Evolutionary conservation across 1,284 basidiomycete genomes (phyloP), one percentile per base, ranked within the genome.

Genomic region (Ustilago shanxiensis): DNA sequence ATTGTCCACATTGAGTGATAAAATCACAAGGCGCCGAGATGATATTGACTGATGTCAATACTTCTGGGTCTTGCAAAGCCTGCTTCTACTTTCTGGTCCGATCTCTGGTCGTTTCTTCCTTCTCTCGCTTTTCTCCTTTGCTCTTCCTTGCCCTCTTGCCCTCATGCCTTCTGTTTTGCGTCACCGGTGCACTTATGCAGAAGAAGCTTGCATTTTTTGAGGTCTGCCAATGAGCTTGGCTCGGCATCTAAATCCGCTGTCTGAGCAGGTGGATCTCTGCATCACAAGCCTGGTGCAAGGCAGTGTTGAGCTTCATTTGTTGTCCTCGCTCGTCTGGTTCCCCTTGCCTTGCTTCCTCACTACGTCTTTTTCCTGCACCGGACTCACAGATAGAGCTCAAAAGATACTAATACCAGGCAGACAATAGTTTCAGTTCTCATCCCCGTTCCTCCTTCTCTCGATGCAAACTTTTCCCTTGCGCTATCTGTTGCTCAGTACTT

Each of bases 271-370:
- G 6, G 29, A n/a, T 22, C 14, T 28, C n/a, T 45, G 20, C 37
- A 29, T 26, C 29, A 22, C 18, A 31, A 14, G 8, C 33, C 7
- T 37, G 26, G 31, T 26, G 44, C n/a, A 50, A 14, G 65, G 65
- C 65, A 51, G 65, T 67, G 59, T 37, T 20, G 28, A 56, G 52
- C 59, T 67, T 67, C 65, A 67, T 67, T 56, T 60, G 58, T 45
- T 39, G 47, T 22, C 22, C 49, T 22, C 64, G 50, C 33, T 39
- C 35, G 29, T 22, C 41, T 26, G 5, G n/a, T n/a, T 22, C 39
- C 18, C 26, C 24, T n/a, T 33, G 6, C 31, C 11, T 28, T 20
- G 52, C 41, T 8, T 35, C 6, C 33, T 28, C 39, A n/a, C n/a
- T 24, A 45, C 18, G 8, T 39, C 10, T 29, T 31, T 13, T 2